These are phyloP conservation scores for Apiospora marii DNA, from an alignment of 2,329 filamentous ascomycete species.

Conservation along the genomic window DNA sequence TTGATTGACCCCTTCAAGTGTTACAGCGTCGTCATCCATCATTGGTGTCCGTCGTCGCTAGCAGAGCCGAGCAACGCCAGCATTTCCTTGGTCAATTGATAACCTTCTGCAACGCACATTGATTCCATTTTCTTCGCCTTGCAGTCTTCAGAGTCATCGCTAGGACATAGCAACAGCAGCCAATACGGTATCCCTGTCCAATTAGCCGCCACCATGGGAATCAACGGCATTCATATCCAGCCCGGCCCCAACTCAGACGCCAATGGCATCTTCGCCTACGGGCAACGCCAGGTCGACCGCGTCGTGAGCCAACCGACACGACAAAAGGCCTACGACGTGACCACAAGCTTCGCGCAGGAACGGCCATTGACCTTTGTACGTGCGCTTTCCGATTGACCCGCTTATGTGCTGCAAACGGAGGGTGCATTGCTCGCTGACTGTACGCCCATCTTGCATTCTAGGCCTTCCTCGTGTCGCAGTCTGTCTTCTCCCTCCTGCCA, in stretches of 20 bases:
- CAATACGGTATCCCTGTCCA: not conserved
- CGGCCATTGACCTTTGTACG: conserved; percentile 76
- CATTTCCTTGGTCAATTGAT: not conserved
- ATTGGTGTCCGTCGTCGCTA: no score
- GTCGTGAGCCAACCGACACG: conserved; percentile 68
- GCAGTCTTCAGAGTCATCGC: not conserved
- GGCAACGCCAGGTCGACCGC: conserved; percentile 55
- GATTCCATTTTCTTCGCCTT: not conserved
- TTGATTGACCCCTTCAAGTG: not conserved
- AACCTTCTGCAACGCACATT: not conserved
- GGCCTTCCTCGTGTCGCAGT: conserved; percentile 73
- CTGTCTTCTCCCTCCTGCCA: conserved; percentile 71
- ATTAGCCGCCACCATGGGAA: conserved; percentile 27
- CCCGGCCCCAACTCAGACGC: conserved; percentile 43
- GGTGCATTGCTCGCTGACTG: not conserved
- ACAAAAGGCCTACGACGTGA: conserved; percentile 60
- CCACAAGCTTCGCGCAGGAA: conserved; percentile 63
- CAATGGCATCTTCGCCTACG: conserved; percentile 48
- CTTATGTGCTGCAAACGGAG: not conserved
- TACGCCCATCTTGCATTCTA: conserved; percentile 40
- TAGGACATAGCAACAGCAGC: not conserved
- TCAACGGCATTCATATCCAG: conserved; percentile 30
- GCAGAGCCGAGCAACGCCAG: not conserved
- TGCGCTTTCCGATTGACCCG: conserved; percentile 26
- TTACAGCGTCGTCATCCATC: not conserved